A percentile compares a stretch with the other conserved stretches of the same genome.
Evolutionary conservation across 1,284 basidiomycete species (phyloP).

Genomic region (Salmacisia buchloeana): DNA sequence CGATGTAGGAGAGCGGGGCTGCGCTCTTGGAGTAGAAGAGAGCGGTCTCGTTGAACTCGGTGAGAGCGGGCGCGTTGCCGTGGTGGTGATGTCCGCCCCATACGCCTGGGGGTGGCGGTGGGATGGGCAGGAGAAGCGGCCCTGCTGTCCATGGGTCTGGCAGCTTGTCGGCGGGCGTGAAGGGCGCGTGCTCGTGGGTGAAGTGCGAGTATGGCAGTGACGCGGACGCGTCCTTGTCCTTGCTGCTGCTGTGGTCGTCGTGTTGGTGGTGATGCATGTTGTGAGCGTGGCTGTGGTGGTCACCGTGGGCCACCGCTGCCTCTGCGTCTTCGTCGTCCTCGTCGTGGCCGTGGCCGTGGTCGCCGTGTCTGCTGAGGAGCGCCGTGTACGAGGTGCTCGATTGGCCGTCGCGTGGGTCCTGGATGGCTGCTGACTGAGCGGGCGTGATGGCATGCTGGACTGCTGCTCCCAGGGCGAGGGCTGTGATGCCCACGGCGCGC

Average conservation of each 20-base stretch:
- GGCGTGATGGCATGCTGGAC: too few relatives aligned
- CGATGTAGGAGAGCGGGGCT: slow-evolving; percentile 46
- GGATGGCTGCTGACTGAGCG: too few relatives aligned
- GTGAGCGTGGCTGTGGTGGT: slow-evolving; percentile 10
- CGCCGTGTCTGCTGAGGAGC: slow-evolving; percentile 18
- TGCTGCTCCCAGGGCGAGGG: too few relatives aligned
- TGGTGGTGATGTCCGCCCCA: slow-evolving; percentile 4
- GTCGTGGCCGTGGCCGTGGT: slow-evolving; percentile 19
- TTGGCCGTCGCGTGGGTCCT: too few relatives aligned
- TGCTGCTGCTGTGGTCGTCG: background rate
- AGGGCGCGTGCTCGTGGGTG: slow-evolving; percentile 17
- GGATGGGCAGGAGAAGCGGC: slow-evolving; percentile 15
- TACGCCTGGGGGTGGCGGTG: background rate
- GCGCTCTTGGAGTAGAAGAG: slow-evolving; percentile 40
- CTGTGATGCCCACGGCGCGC: too few relatives aligned
- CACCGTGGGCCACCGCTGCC: background rate
- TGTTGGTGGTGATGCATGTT: too few relatives aligned
- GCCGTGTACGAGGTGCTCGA: too few relatives aligned
- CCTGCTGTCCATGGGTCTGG: slow-evolving; percentile 22
- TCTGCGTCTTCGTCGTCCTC: slow-evolving; percentile 8
- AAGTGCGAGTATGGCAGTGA: slow-evolving; percentile 13
- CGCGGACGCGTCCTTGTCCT: slow-evolving; percentile 10
- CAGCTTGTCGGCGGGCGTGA: slow-evolving; percentile 15
- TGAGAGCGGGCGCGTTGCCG: background rate
- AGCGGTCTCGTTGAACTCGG: slow-evolving; percentile 35